Evolutionary conservation across 1,284 basidiomycete species (phyloP).

Genomic region (Phylloporus sp.): DNA sequence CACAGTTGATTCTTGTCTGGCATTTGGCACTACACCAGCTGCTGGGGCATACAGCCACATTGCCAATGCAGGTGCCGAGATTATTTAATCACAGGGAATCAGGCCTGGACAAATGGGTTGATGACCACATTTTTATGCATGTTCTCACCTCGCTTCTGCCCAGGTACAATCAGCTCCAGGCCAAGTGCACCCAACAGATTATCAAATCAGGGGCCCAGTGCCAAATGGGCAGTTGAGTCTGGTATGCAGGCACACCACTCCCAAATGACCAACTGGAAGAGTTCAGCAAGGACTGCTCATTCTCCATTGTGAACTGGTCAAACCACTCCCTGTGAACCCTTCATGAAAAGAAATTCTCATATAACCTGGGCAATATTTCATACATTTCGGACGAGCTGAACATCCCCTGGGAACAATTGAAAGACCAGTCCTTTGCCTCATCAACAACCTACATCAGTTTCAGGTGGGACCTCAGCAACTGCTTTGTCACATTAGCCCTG

Average conservation of each 20-base stretch:
- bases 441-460: constrained; percentile 5
- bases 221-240: background rate
- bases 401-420: constrained; percentile 32
- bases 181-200: too few relatives aligned
- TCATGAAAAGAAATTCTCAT: background rate
- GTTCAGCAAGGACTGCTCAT: background rate
- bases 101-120: background rate
- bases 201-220: background rate
- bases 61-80: background rate
- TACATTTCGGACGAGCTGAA: constrained; percentile 31
- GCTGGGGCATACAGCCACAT: background rate
- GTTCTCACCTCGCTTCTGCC: too few relatives aligned
- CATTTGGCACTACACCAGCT: background rate
- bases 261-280: background rate
- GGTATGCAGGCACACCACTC: background rate
- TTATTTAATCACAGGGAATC: background rate
- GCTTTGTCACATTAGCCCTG: too few relatives aligned
- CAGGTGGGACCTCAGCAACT: constrained; percentile 13
- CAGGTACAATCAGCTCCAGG: background rate
- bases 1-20: background rate
- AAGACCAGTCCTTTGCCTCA: constrained; percentile 8
- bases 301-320: background rate
- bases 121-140: background rate
- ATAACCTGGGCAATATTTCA: background rate
- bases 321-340: rapidly evolving